Evolutionary conservation across 345 rosid genomes (phyloP).

Genomic region (Cardamine occulta): DNA sequence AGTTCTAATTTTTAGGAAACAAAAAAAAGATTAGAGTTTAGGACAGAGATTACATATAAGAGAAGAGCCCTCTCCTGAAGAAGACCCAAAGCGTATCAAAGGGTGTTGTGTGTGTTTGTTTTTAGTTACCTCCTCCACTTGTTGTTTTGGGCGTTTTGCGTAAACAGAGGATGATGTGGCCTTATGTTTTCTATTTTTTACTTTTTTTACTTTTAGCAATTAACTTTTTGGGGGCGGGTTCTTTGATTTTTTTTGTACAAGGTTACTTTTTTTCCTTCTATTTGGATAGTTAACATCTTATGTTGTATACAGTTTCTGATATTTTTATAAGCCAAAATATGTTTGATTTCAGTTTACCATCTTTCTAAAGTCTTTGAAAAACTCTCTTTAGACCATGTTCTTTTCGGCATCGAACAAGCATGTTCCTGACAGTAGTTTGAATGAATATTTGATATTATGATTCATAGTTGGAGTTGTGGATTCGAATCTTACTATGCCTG

Average conservation of each 20-base stretch:
- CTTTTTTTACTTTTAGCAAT: constrained; percentile 1
- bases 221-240: constrained; percentile 2
- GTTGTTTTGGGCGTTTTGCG: constrained; percentile 56
- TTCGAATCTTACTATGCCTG: constrained; percentile 4
- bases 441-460: not conserved
- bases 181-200: constrained; percentile 12
- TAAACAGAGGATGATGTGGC: constrained; percentile 64
- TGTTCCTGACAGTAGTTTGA: not conserved
- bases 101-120: constrained; percentile 33
- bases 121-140: constrained; percentile 46
- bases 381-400: not conserved
- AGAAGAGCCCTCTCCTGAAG: constrained; percentile 63
- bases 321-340: not conserved
- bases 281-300: constrained; percentile 22
- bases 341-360: not conserved
- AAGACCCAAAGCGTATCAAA: constrained; percentile 49
- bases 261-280: constrained; percentile 3
- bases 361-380: not conserved
- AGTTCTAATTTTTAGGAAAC: constrained; percentile 43
- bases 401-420: not conserved
- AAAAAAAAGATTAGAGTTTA: constrained; percentile 18
- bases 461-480: not conserved
- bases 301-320: constrained; percentile 14
- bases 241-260: constrained; percentile 34
- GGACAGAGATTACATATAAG: constrained; percentile 38